Percentiles rank a stretch among this genome's conserved stretches.
phyloP scores from a whole-genome alignment of 2,329 filamentous ascomycete species.

The Zymoseptoria passerinii region DNA sequence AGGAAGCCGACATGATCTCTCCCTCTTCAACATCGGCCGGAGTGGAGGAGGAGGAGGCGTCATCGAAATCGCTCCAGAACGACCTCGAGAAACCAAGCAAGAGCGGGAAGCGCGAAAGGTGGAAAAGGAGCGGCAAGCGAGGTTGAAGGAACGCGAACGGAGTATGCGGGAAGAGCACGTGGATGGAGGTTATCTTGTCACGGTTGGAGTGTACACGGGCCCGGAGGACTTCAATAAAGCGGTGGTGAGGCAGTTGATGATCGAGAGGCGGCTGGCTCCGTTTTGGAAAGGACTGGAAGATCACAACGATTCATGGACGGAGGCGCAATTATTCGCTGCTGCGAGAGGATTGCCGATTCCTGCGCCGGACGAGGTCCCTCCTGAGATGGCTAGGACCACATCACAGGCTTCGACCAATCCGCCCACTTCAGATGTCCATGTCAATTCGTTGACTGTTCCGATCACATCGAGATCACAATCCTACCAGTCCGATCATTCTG shows the following conservation, averaged over 20 bases:
- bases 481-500: constrained; percentile 62
- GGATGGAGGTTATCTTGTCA: constrained; percentile 90
- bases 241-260: constrained; percentile 85
- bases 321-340: constrained; percentile 88
- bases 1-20: constrained; percentile 49
- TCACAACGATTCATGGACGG: constrained; percentile 80
- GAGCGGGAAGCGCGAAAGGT: constrained; percentile 80
- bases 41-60: constrained; percentile 35
- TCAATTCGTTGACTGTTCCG: constrained; percentile 70
- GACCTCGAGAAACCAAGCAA: constrained; percentile 77
- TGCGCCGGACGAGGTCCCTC: constrained; percentile 70
- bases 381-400: constrained; percentile 50
- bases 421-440: constrained; percentile 50
- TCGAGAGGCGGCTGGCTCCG: constrained; percentile 83
- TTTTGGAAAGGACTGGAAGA: constrained; percentile 95
- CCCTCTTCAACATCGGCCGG: constrained; percentile 49
- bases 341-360: constrained; percentile 78
- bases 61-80: constrained; percentile 43
- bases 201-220: constrained; percentile 85
- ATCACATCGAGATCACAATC: constrained; percentile 71
- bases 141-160: constrained; percentile 76
- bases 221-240: constrained; percentile 88
- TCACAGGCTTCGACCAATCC: constrained; percentile 25
- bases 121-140: constrained; percentile 67
- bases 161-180: constrained; percentile 89